phyloP scores from a whole-genome alignment of 192 early-diverging fungal genomes.

The Spizellomyces sp. region DNA sequence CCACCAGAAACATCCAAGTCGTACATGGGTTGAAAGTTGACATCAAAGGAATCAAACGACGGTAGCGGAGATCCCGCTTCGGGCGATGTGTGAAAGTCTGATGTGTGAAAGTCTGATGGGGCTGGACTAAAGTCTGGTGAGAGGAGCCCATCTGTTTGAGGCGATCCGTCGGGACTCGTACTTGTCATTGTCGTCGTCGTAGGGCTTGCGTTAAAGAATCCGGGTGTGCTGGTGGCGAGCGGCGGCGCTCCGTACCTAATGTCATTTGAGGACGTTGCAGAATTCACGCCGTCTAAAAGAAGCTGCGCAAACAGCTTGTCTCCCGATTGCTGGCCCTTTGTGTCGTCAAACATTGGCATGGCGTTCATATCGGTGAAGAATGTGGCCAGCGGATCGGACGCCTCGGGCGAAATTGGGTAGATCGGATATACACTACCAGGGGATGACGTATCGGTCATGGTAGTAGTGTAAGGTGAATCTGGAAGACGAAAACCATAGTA shows the following conservation, averaged over 20 bases:
- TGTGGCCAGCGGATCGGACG: not conserved
- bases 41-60: not conserved
- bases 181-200: not conserved
- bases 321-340: not conserved
- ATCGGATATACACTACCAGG: too few species aligned
- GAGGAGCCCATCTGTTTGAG: not conserved
- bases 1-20: not conserved
- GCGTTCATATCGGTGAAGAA: not conserved
- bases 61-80: too few species aligned
- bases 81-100: not conserved
- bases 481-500: too few species aligned
- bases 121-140: constrained; percentile 1
- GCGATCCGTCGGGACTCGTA: not conserved
- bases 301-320: constrained; percentile 5
- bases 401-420: not conserved
- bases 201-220: not conserved
- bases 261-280: not conserved
- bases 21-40: constrained; percentile 2
- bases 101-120: not conserved
- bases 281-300: too few species aligned
- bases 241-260: not conserved
- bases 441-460: too few species aligned
- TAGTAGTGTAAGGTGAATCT: too few species aligned
- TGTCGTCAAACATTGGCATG: constrained; percentile 22
- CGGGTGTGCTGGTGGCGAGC: not conserved